Evolutionary conservation across 2,329 filamentous ascomycete genomes (phyloP).

Genomic region (Ophiognomonia clavigignenti-juglandacearum): DNA sequence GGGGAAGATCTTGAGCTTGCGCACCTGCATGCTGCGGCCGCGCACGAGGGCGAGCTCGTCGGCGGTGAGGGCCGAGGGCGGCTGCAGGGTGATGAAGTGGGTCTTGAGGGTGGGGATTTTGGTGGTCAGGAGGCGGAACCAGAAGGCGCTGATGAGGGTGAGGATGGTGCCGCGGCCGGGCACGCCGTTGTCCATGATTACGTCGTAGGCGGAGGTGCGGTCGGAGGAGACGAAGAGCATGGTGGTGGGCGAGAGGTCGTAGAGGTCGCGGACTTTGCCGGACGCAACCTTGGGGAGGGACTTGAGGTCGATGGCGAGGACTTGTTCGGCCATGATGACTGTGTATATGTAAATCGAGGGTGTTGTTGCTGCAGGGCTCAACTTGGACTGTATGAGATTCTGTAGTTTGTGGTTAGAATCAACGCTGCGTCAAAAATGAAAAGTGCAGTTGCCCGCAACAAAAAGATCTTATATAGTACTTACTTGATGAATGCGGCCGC

Average conservation of each 20-base stretch:
- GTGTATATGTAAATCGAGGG: no score
- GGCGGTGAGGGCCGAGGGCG: conserved; percentile 27
- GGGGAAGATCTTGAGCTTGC: conserved; percentile 68
- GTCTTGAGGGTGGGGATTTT: conserved; percentile 44
- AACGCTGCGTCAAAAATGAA: no score
- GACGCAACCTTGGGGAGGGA: conserved; percentile 27
- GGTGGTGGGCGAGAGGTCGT: conserved; percentile 23
- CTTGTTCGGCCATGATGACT: conserved; percentile 11
- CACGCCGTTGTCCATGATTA: conserved; percentile 70
- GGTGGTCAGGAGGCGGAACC: conserved; percentile 45
- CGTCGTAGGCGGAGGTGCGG: conserved; percentile 93
- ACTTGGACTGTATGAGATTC: no score
- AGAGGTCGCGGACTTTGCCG: conserved; percentile 27
- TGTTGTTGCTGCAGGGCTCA: no score
- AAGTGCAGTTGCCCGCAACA: no score
- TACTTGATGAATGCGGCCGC: no score
- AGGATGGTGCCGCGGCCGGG: conserved; percentile 50
- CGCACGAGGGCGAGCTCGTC: conserved; percentile 49
- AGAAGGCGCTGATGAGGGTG: conserved; percentile 42
- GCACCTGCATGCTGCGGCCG: conserved; percentile 72
- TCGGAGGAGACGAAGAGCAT: conserved; percentile 26
- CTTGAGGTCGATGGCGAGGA: conserved; percentile 22
- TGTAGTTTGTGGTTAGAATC: no score
- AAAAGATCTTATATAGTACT: no score
- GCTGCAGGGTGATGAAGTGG: conserved; percentile 46